Base-by-base conservation (phyloP, 805 yeast species). In the Starmerella riodocensis region DNA sequence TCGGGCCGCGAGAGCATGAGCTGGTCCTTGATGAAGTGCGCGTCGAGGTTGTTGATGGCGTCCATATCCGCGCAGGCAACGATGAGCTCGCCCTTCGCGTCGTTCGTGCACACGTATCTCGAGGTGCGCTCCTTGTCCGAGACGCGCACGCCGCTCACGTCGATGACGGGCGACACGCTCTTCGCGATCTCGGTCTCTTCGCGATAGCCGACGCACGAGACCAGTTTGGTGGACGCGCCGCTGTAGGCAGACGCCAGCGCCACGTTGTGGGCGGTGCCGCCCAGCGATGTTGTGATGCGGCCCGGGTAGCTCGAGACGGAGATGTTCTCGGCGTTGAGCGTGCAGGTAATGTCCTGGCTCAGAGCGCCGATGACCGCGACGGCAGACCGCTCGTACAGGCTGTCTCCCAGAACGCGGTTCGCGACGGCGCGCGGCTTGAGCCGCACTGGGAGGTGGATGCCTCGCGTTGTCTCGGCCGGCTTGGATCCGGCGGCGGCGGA, bases 201-300 rank as follows among this genome's bases (percentile, higher is more conserved):
- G 65, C 52, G 42, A 20, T 40, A 43, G 24, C 51, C 53, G 19
- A 49, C 36, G 22, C 45, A 37, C 8, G 52, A 34, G 3, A 49
- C 39, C 7, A 49, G 42, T 4, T 45, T 40, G 14, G 51, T 48
- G 4, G 32, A 0, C 54, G 51, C 3, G 47, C 49, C 36, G 45
- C 59, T 3, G 51, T 46, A 43, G 64, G 69, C 52, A 3, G 78
- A 64, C 0, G 91, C 88, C n/a, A 70, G 52, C 0, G 82, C 75
- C 13, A 84, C 75, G 51, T 85, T 84, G 55, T 70, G 76, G 0
- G 84, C 95, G 2, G 84, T 94, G 1, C 94, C 95, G 1, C 94
- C 95, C 7, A 82, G 55, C 0, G 78, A 64, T 2, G 75, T 66
- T 1, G 57, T 50, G 5, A 72, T 66, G 0, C 51, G 53, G 0